These are phyloP conservation scores for Oehlia diaphana DNA, from an alignment of 192 early-diverging fungal genomes.

Conservation along the genomic window DNA sequence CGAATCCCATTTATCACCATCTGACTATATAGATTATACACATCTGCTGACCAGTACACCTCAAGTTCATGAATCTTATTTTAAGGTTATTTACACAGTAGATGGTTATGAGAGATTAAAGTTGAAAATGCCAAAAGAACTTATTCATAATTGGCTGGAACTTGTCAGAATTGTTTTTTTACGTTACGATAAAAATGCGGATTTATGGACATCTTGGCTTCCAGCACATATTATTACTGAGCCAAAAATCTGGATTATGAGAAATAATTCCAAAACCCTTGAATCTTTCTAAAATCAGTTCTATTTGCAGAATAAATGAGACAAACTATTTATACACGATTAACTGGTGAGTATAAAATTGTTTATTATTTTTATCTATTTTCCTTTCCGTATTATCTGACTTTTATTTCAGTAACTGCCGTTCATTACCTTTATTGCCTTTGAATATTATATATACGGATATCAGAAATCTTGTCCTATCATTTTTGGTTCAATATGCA, in stretches of 20 bases:
- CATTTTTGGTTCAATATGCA: no score
- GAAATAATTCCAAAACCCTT: background rate
- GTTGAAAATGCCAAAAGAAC: slow-evolving; percentile 17
- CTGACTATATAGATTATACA: slow-evolving; percentile 53
- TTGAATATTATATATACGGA: no score
- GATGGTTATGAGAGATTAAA: slow-evolving; percentile 44
- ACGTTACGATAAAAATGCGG: background rate
- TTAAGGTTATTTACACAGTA: slow-evolving; percentile 39
- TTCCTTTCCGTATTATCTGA: no score
- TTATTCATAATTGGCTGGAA: background rate
- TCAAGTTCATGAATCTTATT: slow-evolving; percentile 36
- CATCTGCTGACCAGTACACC: slow-evolving; percentile 54
- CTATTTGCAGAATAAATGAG: background rate
- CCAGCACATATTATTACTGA: slow-evolving; percentile 32
- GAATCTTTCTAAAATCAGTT: background rate
- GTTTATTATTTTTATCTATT: no score
- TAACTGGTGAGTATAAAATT: no score
- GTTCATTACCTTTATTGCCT: no score
- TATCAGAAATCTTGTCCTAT: no score
- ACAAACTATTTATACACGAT: no score
- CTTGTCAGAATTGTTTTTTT: background rate
- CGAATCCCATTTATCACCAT: slow-evolving; percentile 48
- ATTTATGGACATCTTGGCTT: background rate
- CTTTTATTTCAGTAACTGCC: no score
- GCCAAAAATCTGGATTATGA: slow-evolving; percentile 36